Percentiles rank a stretch among this genome's conserved stretches.
Evolutionary conservation across 495 filamentous ascomycete species (phyloP).

Genomic region (Hypoxylon trugodes): DNA sequence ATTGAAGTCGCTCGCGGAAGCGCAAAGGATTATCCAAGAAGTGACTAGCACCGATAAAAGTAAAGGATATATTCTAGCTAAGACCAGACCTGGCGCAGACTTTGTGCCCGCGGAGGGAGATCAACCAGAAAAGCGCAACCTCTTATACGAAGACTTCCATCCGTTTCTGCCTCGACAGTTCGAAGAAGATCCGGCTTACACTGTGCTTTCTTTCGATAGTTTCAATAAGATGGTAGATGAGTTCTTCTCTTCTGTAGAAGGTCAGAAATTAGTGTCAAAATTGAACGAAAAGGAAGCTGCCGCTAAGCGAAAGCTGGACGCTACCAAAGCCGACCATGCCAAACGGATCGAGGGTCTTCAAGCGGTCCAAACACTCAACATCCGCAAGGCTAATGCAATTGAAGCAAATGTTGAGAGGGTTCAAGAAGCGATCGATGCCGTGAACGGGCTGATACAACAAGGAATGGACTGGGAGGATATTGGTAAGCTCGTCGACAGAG

Average conservation of each 20-base stretch:
- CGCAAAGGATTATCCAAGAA: conserved; percentile 66
- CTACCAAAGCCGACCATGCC: conserved; percentile 80
- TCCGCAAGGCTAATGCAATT: conserved; percentile 88
- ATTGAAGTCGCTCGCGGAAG: conserved; percentile 70
- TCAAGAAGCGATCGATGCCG: conserved; percentile 87
- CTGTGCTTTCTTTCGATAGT: conserved; percentile 77
- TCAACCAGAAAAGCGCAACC: conserved; percentile 52
- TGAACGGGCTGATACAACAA: conserved; percentile 87
- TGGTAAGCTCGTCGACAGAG: conserved; percentile 83
- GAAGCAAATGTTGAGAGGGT: conserved; percentile 88
- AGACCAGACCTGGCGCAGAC: conserved; percentile 52
- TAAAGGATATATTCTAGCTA: conserved; percentile 90
- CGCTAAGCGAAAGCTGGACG: conserved; percentile 83
- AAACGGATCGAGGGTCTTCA: conserved; percentile 85
- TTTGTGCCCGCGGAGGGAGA: conserved; percentile 38
- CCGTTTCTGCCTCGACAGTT: conserved; percentile 91
- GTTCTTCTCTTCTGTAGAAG: conserved; percentile 95
- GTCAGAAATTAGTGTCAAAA: conserved; percentile 86
- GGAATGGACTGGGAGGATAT: conserved; percentile 98
- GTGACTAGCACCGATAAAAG: conserved; percentile 66
- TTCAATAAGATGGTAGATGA: conserved; percentile 95
- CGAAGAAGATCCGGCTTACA: conserved; percentile 66
- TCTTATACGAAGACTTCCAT: conserved; percentile 95
- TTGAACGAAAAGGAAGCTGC: conserved; percentile 81
- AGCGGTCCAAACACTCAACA: conserved; percentile 79